These are phyloP conservation scores for Escallonia rubra DNA, from an alignment of 129 eudicot species.

Conservation along the genomic window DNA sequence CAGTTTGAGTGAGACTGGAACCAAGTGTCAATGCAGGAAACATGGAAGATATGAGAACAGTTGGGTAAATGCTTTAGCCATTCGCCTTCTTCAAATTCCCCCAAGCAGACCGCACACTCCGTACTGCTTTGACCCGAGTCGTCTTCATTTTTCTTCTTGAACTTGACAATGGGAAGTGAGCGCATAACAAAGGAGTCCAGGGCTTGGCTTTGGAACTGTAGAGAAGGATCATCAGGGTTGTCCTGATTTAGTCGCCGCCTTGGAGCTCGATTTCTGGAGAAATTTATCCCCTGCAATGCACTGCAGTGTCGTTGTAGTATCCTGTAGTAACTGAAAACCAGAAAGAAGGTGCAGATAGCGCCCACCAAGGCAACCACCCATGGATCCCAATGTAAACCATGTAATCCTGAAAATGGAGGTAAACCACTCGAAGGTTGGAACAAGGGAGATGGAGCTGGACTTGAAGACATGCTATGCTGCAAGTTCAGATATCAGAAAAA, in stretches of 20 bases:
- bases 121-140: conserved; percentile 12
- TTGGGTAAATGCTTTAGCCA: conserved; percentile 60
- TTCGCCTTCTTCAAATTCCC: conserved; percentile 70
- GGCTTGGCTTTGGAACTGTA: conserved; percentile 55
- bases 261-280: conserved; percentile 25
- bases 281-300: conserved; percentile 1
- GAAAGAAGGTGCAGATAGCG: conserved; percentile 44
- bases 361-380: conserved; percentile 36
- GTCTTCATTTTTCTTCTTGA: conserved; percentile 27
- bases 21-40: conserved; percentile 75
- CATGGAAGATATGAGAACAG: conserved; percentile 68
- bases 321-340: conserved; percentile 43
- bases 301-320: conserved; percentile 33
- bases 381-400: conserved; percentile 43
- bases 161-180: conserved; percentile 53
- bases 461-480: conserved; percentile 21
- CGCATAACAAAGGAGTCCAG: conserved; percentile 37
- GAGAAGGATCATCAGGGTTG: conserved; percentile 33
- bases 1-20: conserved; percentile 69
- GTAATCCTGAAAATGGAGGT: neutral
- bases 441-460: conserved; percentile 36
- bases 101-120: conserved; percentile 73
- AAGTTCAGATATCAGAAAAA: neutral
- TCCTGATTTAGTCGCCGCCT: conserved; percentile 36
- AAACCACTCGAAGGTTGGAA: neutral